A percentile compares a stretch with the other conserved stretches of the same genome.
These are phyloP conservation scores for Cercophora scortea DNA, from an alignment of 495 filamentous ascomycete species.

Conservation along the genomic window DNA sequence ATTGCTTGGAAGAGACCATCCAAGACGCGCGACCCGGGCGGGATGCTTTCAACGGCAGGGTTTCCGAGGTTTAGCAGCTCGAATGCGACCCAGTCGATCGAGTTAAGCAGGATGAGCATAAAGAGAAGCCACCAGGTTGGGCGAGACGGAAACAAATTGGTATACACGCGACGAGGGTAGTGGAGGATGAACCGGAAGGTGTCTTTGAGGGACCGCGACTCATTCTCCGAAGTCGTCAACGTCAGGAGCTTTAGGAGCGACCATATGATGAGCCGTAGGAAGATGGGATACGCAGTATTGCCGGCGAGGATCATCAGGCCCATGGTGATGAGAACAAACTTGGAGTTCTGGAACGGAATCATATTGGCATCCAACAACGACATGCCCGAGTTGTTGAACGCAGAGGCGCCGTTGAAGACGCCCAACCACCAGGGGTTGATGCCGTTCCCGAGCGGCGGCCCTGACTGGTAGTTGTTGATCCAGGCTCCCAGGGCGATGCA, in stretches of 20 bases:
- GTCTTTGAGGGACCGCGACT: slow-evolving; percentile 37
- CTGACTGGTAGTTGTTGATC: slow-evolving; percentile 52
- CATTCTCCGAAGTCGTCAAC: slow-evolving; percentile 16
- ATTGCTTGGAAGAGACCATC: slow-evolving; percentile 81
- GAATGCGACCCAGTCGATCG: slow-evolving; percentile 74
- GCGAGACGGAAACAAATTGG: slow-evolving; percentile 68
- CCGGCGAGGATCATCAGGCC: slow-evolving; percentile 72
- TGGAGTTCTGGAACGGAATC: slow-evolving; percentile 55
- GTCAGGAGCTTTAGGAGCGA: slow-evolving; percentile 34
- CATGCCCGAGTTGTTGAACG: slow-evolving; percentile 88
- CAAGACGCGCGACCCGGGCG: slow-evolving; percentile 53
- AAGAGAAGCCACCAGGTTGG: slow-evolving; percentile 77
- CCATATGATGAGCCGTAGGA: slow-evolving; percentile 73
- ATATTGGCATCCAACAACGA: slow-evolving; percentile 76
- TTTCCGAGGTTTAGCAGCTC: slow-evolving; percentile 75
- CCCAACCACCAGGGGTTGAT: slow-evolving; percentile 60
- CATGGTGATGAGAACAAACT: slow-evolving; percentile 72
- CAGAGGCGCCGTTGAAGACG: slow-evolving; percentile 62
- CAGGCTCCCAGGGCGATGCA: slow-evolving; percentile 66
- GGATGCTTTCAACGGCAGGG: slow-evolving; percentile 47
- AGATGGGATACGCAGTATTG: slow-evolving; percentile 72
- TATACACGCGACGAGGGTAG: slow-evolving; percentile 74
- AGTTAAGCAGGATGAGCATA: slow-evolving; percentile 67
- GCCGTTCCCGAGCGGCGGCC: slow-evolving; percentile 55
- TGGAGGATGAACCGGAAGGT: slow-evolving; percentile 74